These are phyloP conservation scores for Triticum urartu DNA, from an alignment of 176 grass and related monocot genomes.

Conservation along the genomic window DNA sequence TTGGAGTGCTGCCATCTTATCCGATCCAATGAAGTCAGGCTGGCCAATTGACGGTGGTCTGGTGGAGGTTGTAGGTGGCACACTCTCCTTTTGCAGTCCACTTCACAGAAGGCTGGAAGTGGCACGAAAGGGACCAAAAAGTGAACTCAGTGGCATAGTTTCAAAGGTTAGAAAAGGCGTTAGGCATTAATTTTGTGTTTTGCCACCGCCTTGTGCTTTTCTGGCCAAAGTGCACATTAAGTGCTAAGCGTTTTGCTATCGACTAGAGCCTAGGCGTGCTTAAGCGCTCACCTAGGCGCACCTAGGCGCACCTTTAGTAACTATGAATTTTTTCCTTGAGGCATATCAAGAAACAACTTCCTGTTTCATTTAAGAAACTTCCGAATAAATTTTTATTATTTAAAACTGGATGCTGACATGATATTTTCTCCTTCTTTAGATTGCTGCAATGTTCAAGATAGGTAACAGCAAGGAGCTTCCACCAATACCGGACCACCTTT, in stretches of 20 bases:
- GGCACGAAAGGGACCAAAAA: neutral
- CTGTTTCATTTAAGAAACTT: neutral
- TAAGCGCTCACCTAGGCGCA: too few species aligned
- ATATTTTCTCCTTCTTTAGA: conserved; percentile 45
- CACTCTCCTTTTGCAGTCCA: conserved; percentile 8
- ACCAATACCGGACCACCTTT: conserved; percentile 86
- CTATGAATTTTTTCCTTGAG: neutral
- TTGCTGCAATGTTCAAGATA: conserved; percentile 99
- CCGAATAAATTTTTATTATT: neutral
- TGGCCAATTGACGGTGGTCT: neutral
- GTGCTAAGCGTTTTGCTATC: too few species aligned
- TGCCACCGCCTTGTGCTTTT: too few species aligned
- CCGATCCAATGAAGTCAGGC: neutral
- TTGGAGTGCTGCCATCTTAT: neutral
- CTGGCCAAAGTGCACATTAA: too few species aligned
- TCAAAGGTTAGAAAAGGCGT: too few species aligned
- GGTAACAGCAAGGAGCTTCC: conserved; percentile 96
- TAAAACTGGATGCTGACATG: conserved; percentile 9
- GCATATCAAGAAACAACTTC: neutral
- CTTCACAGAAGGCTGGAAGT: neutral
- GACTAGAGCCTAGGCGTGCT: too few species aligned
- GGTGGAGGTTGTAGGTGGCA: neutral
- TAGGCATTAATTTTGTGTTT: too few species aligned
- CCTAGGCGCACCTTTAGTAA: too few species aligned
- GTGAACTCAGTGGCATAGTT: neutral